Evolutionary conservation across 169 alveolate species (phyloP).

Genomic region (Plasmodium malariae): DNA sequence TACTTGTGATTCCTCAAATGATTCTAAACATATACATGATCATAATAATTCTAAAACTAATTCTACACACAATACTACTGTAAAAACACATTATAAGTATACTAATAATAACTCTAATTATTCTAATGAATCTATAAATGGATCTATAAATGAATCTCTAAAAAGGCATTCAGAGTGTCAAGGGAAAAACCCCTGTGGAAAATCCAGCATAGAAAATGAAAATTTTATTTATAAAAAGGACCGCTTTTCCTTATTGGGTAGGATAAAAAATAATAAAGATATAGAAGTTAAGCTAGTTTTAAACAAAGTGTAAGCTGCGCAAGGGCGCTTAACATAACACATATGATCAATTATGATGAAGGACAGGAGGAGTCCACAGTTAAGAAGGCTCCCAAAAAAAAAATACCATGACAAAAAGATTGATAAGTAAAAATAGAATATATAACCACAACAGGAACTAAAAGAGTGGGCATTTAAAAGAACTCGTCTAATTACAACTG

Average conservation of each 20-base stretch:
- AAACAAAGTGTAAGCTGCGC: slow-evolving; percentile 40
- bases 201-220: slow-evolving; percentile 11
- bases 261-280: slow-evolving; percentile 56
- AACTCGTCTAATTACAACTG: too few relatives aligned
- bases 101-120: slow-evolving; percentile 20
- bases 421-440: too few relatives aligned
- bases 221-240: slow-evolving; percentile 34
- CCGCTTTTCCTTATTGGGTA: slow-evolving; percentile 43
- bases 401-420: too few relatives aligned
- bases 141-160: background rate
- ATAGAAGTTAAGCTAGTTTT: slow-evolving; percentile 41
- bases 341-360: too few relatives aligned
- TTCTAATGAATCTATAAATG: slow-evolving; percentile 42
- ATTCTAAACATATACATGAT: background rate
- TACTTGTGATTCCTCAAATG: slow-evolving; percentile 19
- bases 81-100: slow-evolving; percentile 6
- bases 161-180: background rate
- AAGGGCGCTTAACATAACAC: too few relatives aligned
- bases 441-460: too few relatives aligned
- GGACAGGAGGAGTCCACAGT: too few relatives aligned
- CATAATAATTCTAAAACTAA: background rate
- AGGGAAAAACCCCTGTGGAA: background rate
- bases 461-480: too few relatives aligned
- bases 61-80: background rate
- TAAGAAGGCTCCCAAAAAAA: too few relatives aligned